These are phyloP conservation scores for Zizania palustris DNA, from an alignment of 202 grass and related monocot species.

Conservation along the genomic window DNA sequence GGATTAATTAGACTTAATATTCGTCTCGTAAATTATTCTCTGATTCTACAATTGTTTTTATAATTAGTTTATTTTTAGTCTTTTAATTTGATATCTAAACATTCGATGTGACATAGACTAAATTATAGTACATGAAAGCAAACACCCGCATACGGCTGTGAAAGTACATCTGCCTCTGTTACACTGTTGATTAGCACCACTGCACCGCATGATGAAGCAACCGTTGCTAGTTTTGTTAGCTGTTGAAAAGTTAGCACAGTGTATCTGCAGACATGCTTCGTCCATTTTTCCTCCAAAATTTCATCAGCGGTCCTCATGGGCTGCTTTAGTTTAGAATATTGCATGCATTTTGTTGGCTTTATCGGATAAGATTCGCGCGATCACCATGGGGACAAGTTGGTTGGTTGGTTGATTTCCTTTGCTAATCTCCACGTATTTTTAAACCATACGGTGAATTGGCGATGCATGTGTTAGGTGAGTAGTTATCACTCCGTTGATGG, in stretches of 20 bases:
- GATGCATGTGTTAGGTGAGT: neutral
- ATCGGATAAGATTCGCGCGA: conserved; percentile 8
- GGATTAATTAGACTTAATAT: too few relatives aligned
- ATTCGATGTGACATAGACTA: too few relatives aligned
- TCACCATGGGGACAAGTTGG: neutral
- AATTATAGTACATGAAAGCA: too few relatives aligned
- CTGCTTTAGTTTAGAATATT: neutral
- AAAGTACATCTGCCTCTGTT: neutral
- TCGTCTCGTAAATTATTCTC: too few relatives aligned
- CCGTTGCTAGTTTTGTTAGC: neutral
- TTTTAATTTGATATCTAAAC: too few relatives aligned
- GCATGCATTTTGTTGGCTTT: neutral
- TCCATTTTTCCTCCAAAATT: neutral
- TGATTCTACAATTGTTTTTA: too few relatives aligned
- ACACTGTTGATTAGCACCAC: neutral
- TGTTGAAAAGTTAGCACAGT: neutral
- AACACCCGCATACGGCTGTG: too few relatives aligned
- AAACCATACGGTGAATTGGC: neutral
- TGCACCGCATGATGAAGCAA: too few relatives aligned
- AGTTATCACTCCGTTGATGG: neutral
- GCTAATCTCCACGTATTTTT: neutral
- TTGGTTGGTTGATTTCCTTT: neutral
- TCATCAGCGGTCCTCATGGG: neutral
- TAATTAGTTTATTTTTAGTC: too few relatives aligned
- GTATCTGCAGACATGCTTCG: neutral